phyloP scores from a whole-genome alignment of 2,329 filamentous ascomycete species.

The Xylariaceae sp. region DNA sequence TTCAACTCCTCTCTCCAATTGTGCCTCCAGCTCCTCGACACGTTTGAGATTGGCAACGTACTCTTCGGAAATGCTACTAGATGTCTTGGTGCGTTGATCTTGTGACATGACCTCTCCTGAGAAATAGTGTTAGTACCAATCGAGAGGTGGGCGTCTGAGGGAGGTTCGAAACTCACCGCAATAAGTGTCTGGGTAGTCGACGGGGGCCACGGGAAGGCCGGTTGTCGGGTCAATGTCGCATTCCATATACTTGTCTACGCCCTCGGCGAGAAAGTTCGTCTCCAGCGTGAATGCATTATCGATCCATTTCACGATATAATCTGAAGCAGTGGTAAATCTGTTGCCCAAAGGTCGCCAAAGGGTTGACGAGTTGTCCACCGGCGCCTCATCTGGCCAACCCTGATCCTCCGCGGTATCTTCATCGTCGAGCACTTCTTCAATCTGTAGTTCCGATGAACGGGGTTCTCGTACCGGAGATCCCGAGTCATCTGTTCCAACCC shows the following conservation, averaged over 20 bases:
- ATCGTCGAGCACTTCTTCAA: neutral
- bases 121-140: neutral
- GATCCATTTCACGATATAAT: conserved; percentile 20
- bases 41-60: neutral
- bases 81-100: conserved; percentile 1
- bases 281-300: conserved; percentile 7
- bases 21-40: neutral
- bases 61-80: neutral
- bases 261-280: conserved; percentile 29
- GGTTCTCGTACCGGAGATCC: neutral
- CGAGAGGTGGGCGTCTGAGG: neutral
- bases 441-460: conserved; percentile 1
- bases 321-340: neutral
- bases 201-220: conserved; percentile 32
- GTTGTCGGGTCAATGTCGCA: conserved; percentile 36
- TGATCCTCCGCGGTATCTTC: neutral
- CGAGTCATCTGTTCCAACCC: neutral
- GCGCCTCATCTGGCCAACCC: neutral
- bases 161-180: conserved; percentile 8
- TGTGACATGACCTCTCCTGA: conserved; percentile 1
- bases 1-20: neutral
- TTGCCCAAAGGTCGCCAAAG: neutral
- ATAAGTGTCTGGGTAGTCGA: conserved; percentile 32
- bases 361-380: neutral
- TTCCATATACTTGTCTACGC: conserved; percentile 29